phyloP scores from a whole-genome alignment of 768 basidiomycete species.

The Rhodosporidiobolus odoratus region DNA sequence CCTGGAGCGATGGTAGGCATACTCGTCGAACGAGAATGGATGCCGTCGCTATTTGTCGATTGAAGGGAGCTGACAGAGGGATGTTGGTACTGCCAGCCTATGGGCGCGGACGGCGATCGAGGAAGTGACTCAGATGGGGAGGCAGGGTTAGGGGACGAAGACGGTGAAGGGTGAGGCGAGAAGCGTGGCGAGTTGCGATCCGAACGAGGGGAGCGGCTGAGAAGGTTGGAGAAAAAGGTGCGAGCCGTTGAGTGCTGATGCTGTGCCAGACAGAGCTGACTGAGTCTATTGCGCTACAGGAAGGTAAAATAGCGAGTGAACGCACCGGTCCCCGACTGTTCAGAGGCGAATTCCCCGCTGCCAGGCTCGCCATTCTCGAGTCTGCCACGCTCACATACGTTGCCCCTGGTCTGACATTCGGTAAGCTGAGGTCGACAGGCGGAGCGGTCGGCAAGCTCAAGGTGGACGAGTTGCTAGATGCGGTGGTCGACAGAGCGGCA shows the following conservation, averaged over 20 bases:
- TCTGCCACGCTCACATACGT: conserved; percentile 22
- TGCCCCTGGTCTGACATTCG: not conserved
- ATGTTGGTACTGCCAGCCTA: conserved; percentile 1
- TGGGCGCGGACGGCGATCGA: conserved; percentile 4
- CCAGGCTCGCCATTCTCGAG: conserved; percentile 12
- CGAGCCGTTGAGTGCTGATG: not conserved
- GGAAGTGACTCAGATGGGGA: not conserved
- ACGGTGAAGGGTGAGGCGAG: not conserved
- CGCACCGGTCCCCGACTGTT: not conserved
- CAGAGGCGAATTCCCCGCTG: not conserved
- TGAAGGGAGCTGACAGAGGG: conserved; percentile 2
- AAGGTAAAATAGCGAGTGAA: not conserved
- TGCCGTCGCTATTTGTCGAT: not conserved
- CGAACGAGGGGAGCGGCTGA: conserved; percentile 18
- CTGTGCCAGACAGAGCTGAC: not conserved
- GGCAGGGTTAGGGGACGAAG: not conserved
- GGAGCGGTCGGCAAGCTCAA: conserved; percentile 10
- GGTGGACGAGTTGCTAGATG: conserved; percentile 7
- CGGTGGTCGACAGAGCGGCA: not conserved
- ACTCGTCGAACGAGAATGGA: conserved; percentile 1
- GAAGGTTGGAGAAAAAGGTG: conserved; percentile 23
- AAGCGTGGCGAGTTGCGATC: not conserved
- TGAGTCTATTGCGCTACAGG: not conserved
- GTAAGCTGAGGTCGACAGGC: conserved; percentile 10
- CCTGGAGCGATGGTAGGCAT: not conserved